Evolutionary conservation across 495 filamentous ascomycete genomes (phyloP).

Genomic region (Viridothelium virens): DNA sequence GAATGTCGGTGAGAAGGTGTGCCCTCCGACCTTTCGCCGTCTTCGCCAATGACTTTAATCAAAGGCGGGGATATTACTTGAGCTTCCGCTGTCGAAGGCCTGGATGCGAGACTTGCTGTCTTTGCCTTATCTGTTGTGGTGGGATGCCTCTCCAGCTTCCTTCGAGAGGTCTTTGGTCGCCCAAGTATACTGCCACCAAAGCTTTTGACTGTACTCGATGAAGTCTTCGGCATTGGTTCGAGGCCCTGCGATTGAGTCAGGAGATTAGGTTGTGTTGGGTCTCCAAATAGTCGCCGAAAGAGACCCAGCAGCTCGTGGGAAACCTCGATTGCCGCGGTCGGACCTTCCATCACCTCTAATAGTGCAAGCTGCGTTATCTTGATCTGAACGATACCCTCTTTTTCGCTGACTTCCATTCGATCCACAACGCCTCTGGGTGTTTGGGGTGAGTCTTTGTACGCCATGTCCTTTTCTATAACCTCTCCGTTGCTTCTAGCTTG

Average conservation of each 20-base stretch:
- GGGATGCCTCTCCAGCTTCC: conserved; percentile 21
- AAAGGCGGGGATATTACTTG: conserved; percentile 25
- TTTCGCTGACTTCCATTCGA: conserved; percentile 68
- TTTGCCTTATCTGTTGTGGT: conserved; percentile 11
- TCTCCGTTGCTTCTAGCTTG: background rate
- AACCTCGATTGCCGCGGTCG: conserved; percentile 73
- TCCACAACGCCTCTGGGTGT: conserved; percentile 50
- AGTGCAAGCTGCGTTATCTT: conserved; percentile 91
- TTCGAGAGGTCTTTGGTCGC: conserved; percentile 37
- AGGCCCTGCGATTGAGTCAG: conserved; percentile 14
- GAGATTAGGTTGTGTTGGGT: conserved; percentile 21
- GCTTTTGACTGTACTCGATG: conserved; percentile 54
- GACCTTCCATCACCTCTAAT: conserved; percentile 70
- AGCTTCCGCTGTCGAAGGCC: conserved; percentile 25
- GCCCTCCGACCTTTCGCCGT: conserved; percentile 23
- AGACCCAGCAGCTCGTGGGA: conserved; percentile 75
- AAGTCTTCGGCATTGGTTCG: conserved; percentile 21
- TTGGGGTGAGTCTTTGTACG: background rate
- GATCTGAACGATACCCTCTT: conserved; percentile 72
- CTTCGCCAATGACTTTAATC: conserved; percentile 38
- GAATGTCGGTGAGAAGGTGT: conserved; percentile 27
- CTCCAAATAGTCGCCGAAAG: conserved; percentile 68
- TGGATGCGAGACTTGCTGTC: conserved; percentile 10
- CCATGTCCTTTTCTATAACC: conserved; percentile 6
- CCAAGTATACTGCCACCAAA: conserved; percentile 69